Evolutionary conservation across 2,329 filamentous ascomycete species (phyloP).

Genomic region (Colletotrichum sp.): DNA sequence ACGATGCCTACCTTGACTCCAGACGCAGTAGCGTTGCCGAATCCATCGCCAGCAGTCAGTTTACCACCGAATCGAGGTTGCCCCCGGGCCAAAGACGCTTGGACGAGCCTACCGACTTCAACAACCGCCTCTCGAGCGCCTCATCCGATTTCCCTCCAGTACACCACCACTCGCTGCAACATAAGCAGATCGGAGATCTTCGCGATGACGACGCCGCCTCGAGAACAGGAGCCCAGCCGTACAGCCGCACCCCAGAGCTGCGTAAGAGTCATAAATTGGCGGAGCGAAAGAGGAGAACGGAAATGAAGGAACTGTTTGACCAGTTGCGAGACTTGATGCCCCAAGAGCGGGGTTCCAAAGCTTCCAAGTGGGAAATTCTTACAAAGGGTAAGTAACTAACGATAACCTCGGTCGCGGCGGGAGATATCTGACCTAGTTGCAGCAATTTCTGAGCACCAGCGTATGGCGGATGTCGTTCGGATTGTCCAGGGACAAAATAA

Average conservation of each 20-base stretch:
- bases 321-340: conserved; percentile 79
- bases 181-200: conserved; percentile 72
- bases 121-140: conserved; percentile 51
- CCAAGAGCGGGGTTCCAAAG: conserved; percentile 81
- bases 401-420: neutral
- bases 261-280: conserved; percentile 86
- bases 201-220: conserved; percentile 62
- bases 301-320: conserved; percentile 90
- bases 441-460: conserved; percentile 68
- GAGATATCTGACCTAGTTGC: conserved; percentile 2
- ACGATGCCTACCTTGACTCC: conserved; percentile 62
- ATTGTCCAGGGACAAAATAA: conserved; percentile 50
- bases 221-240: conserved; percentile 68
- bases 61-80: conserved; percentile 74
- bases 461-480: conserved; percentile 55
- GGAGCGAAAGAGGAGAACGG: conserved; percentile 81
- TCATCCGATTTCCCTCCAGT: conserved; percentile 62
- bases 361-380: conserved; percentile 88
- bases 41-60: conserved; percentile 80
- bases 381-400: conserved; percentile 75
- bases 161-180: conserved; percentile 79
- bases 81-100: conserved; percentile 75
- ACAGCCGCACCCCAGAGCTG: conserved; percentile 82
- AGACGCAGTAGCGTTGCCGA: conserved; percentile 78
- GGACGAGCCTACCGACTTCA: conserved; percentile 61